Evolutionary conservation across 140 eudicot genomes (phyloP), one percentile per base, ranked within the genome.

Genomic region (Oenanthe javanica): DNA sequence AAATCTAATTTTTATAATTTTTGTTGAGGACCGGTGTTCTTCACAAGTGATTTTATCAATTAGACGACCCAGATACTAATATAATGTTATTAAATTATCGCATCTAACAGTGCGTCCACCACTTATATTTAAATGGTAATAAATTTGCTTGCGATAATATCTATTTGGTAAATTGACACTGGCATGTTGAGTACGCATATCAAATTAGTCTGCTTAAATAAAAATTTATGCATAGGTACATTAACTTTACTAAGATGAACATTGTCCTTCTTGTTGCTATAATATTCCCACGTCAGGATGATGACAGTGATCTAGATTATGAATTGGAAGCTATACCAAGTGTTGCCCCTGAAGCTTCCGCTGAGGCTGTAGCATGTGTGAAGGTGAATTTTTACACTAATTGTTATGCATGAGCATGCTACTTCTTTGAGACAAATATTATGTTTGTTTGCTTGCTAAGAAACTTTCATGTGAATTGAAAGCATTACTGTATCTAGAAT

Each of bases 291-390:
- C 79, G 79, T 80, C 87, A 94, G 98, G 97, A 92, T 86, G 97
- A 90, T 82, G 98, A 90, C 76, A 94, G 98, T 89, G 97, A 94
- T 85, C 84, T 94, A 43, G 98, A 94, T 78, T 86, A 77, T 86
- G 97, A 94, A 80, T 77, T 89, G 80, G 97, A 94, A 85, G 89
- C 94, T 69, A 86, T 89, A 69, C 98, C 98, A 77, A 79, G 90
- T 80, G 90, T 87, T 59, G 86, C 93, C 76, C 83, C 80, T 43
- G 98, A 94, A 85, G 93, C 94, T 89, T 87, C 90, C 61, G 86
- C 88, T 12, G 98, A 94, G 84, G 96, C 96, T 75, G 92, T 93
- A 8, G 94, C 97, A 48, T 90, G 89, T 59, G 98, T 90, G 79
- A 94, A 90, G 89, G 98, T 94, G 83, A 84, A 63, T 14, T 21